Base-by-base conservation (phyloP, 1,284 basidiomycete genomes). In the Cryptococcus sp. region DNA sequence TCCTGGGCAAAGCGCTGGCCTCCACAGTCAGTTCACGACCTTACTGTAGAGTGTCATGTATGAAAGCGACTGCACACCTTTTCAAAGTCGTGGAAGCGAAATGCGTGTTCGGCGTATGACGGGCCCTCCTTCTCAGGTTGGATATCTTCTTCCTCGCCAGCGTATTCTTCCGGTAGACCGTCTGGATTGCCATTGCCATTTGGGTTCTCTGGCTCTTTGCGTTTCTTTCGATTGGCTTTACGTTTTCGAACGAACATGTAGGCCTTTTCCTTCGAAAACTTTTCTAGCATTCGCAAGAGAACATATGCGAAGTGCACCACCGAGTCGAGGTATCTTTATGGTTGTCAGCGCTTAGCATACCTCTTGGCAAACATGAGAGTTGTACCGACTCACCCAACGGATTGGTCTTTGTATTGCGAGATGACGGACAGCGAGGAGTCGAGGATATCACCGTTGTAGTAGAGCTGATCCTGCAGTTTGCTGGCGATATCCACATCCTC, bases 401-500 rank as follows among this genome's bases (percentile, higher is more conserved):
- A 80, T 69, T 75, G 79, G 40, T 87, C 84, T 68, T 87, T 89
- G 81, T 91, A 95, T 38, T 82, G 80, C 45, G 85, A 82, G 54
- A 96, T 77, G 54, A 89, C 86, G 25, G 88, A 86, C 43, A 93
- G 80, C 0, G 91, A 85, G 22, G 93, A 85, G 69, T 96, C 93
- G 49, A 97, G 85, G 17, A 93, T 87, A 64, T 94, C 91, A 39
- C 90, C 91, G 68, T 93, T 93, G 80, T 96, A 97, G 68, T 96
- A 88, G 42, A 97, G 80, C 75, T 94, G 90, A 67, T 92, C 86
- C 68, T 92, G 90, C 3, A 97, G 81, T 15, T 88, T 81, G 57
- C 86, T 85, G 40, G 92, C 89, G 5, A 88, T 87, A 46, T 94
- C 89, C 39, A 81, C 78, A 58, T 91, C 82, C 4, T 83, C 83